Percentiles rank a stretch among this genome's conserved stretches.
These are phyloP conservation scores for Yamadazyma sp. DNA, from an alignment of 805 yeast species.

Conservation along the genomic window DNA sequence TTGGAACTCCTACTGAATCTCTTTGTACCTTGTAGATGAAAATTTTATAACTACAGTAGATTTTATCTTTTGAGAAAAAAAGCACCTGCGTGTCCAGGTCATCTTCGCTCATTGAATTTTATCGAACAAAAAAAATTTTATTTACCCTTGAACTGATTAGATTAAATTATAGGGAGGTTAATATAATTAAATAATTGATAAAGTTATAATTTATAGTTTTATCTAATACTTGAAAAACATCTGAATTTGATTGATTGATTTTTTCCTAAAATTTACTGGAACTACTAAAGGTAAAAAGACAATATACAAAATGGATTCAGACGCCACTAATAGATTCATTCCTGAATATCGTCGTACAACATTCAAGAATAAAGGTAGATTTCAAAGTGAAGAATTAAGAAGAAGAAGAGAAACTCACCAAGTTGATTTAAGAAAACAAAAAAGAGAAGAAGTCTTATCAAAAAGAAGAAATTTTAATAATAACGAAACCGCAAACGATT, in stretches of 20 bases:
- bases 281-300: not conserved
- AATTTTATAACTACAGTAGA: too few relatives aligned
- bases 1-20: too few relatives aligned
- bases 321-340: constrained; percentile 76
- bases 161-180: too few relatives aligned
- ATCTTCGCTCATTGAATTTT: too few relatives aligned
- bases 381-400: constrained; percentile 92
- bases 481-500: constrained; percentile 33
- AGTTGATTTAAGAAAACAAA: constrained; percentile 93
- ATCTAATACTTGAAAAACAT: too few relatives aligned
- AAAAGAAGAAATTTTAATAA: constrained; percentile 81
- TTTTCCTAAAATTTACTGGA: not conserved
- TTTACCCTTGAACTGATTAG: too few relatives aligned
- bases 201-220: too few relatives aligned
- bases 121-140: too few relatives aligned
- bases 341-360: constrained; percentile 98
- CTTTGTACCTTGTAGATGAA: too few relatives aligned
- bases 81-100: too few relatives aligned
- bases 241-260: not conserved
- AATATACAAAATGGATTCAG: constrained; percentile 57
- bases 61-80: too few relatives aligned
- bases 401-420: constrained; percentile 98
- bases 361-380: constrained; percentile 91
- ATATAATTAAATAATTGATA: too few relatives aligned
- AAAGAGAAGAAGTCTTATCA: constrained; percentile 90